Evolutionary conservation across 306 rosid species (phyloP).

Genomic region (Luffa aegyptiaca): DNA sequence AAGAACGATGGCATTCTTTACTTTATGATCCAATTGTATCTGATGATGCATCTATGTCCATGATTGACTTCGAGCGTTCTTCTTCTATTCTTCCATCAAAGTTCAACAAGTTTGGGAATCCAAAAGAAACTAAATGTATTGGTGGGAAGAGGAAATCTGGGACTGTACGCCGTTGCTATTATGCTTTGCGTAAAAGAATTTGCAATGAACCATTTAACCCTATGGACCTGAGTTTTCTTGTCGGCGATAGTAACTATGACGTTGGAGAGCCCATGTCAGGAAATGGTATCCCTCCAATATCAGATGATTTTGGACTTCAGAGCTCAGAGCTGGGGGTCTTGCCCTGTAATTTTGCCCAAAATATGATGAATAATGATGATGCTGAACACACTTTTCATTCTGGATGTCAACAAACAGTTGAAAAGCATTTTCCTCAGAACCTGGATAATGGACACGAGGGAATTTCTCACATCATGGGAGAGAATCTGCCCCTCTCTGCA

Average conservation of each 20-base stretch:
- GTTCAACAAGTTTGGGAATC: slow-evolving; percentile 30
- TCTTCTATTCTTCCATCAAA: slow-evolving; percentile 35
- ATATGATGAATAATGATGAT: slow-evolving; percentile 31
- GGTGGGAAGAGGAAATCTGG: slow-evolving; percentile 55
- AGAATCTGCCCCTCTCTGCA: slow-evolving; percentile 25
- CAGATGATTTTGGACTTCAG: slow-evolving; percentile 33
- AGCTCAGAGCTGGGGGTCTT: slow-evolving; percentile 34
- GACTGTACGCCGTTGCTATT: slow-evolving; percentile 54
- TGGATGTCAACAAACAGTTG: slow-evolving; percentile 31
- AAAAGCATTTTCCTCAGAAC: slow-evolving; percentile 27
- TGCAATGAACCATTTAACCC: slow-evolving; percentile 36
- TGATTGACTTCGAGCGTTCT: slow-evolving; percentile 41
- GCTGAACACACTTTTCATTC: slow-evolving; percentile 28
- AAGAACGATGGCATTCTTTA: slow-evolving; percentile 76
- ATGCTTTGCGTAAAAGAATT: slow-evolving; percentile 62
- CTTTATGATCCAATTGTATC: slow-evolving; percentile 65
- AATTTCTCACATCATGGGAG: slow-evolving; percentile 38
- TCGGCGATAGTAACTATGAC: slow-evolving; percentile 27
- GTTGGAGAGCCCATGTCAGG: slow-evolving; percentile 30
- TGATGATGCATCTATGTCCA: slow-evolving; percentile 41
- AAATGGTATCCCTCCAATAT: slow-evolving; percentile 33
- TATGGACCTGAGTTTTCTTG: slow-evolving; percentile 52
- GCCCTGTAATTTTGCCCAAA: slow-evolving; percentile 31
- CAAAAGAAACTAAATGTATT: slow-evolving; percentile 36
- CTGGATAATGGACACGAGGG: slow-evolving; percentile 26